Conservation (phyloP, 164 flowering plant genomes). For the Berberis vulgaris region DNA sequence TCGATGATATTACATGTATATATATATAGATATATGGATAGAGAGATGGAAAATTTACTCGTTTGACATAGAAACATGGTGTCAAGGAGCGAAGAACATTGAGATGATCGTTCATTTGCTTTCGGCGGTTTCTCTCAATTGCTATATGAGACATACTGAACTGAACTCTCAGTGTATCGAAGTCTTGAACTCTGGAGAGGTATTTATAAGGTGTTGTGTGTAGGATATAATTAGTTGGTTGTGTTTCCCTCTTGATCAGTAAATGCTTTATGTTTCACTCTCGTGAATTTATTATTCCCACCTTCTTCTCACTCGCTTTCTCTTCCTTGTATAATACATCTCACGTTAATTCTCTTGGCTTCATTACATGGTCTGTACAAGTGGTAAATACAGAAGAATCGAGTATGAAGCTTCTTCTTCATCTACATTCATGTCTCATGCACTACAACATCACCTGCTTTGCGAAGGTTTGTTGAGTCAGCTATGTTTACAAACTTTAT, state of each 20-base stretch:
- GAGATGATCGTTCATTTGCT: slow-evolving; percentile 96
- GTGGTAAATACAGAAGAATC: slow-evolving; percentile 9
- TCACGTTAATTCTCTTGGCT: slow-evolving; percentile 52
- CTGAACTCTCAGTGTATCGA: too few relatives aligned
- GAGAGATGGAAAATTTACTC: slow-evolving; percentile 38
- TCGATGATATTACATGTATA: too few relatives aligned
- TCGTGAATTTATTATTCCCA: slow-evolving; percentile 42
- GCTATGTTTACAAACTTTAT: too few relatives aligned
- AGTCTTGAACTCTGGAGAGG: too few relatives aligned
- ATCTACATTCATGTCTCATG: slow-evolving; percentile 9
- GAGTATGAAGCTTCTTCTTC: background rate
- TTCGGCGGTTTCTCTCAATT: slow-evolving; percentile 90
- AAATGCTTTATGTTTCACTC: slow-evolving; percentile 51
- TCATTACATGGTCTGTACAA: slow-evolving; percentile 22
- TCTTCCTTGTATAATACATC: slow-evolving; percentile 15
- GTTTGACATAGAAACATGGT: slow-evolving; percentile 81
- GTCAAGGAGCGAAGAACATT: slow-evolving; percentile 77
- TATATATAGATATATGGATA: background rate
- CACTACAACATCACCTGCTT: too few relatives aligned
- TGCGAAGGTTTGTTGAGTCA: too few relatives aligned
- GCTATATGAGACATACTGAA: slow-evolving; percentile 76
- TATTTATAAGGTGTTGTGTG: too few relatives aligned
- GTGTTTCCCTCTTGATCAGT: slow-evolving; percentile 13
- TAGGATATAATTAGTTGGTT: too few relatives aligned
- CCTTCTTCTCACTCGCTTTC: slow-evolving; percentile 5